Percentiles rank a stretch among this genome's conserved stretches.
phyloP scores from a whole-genome alignment of 768 basidiomycete genomes.

The Lanmaoa pseudosensibilis region DNA sequence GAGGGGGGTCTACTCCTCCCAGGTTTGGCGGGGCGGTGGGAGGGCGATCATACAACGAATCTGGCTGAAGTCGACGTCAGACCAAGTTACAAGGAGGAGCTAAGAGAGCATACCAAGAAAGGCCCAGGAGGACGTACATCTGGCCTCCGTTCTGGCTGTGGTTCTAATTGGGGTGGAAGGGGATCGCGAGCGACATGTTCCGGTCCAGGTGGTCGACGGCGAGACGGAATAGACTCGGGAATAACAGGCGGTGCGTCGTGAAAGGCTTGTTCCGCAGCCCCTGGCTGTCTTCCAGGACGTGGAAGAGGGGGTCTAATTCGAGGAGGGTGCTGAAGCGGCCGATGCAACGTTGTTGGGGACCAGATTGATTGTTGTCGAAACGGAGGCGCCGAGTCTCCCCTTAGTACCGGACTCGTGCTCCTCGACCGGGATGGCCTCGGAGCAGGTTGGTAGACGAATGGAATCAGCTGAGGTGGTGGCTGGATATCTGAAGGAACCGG shows the following conservation, averaged over 20 bases:
- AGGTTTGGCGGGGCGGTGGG: conserved; percentile 25
- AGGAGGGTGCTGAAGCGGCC: conserved; percentile 6
- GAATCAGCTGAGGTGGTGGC: conserved; percentile 52
- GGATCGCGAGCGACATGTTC: background rate
- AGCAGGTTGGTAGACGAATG: conserved; percentile 54
- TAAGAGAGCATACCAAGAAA: conserved; percentile 16
- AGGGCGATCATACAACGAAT: conserved; percentile 24
- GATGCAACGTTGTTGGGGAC: conserved; percentile 21
- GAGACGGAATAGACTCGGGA: conserved; percentile 9
- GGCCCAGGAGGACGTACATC: conserved; percentile 26
- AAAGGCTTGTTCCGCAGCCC: background rate
- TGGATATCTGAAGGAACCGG: conserved; percentile 42
- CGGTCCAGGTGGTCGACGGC: conserved; percentile 7
- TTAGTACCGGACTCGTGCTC: conserved; percentile 40
- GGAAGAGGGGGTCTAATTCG: conserved; percentile 9
- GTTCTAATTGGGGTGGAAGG: conserved; percentile 8
- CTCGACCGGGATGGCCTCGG: conserved; percentile 40
- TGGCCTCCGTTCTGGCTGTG: conserved; percentile 10
- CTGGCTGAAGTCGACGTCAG: conserved; percentile 21
- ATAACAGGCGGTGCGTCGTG: conserved; percentile 6
- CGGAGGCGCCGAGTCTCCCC: conserved; percentile 27
- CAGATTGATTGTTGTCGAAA: conserved; percentile 24
- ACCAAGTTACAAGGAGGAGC: background rate
- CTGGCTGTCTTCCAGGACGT: background rate
- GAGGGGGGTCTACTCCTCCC: conserved; percentile 16